Conservation (phyloP, 2,329 filamentous ascomycete genomes). For the Microsporum audouinii region DNA sequence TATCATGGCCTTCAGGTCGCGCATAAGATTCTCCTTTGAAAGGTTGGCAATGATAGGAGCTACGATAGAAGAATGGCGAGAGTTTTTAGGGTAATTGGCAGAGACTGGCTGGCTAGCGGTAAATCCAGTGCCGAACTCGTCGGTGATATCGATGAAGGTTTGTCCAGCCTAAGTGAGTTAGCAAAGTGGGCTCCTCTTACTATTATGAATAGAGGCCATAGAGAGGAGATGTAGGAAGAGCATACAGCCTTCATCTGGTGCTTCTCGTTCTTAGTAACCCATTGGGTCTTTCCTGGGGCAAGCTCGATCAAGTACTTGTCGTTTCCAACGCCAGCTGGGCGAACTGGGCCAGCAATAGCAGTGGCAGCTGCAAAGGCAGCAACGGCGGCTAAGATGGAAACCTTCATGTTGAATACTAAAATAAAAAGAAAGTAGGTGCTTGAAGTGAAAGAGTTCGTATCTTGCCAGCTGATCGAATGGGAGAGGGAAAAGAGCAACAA, state of each 20-base stretch:
- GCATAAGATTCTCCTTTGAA: slow-evolving; percentile 62
- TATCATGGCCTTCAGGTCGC: slow-evolving; percentile 61
- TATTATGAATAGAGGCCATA: not conserved
- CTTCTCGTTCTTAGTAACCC: slow-evolving; percentile 91
- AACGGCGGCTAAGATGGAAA: not conserved
- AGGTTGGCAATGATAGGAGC: slow-evolving; percentile 57
- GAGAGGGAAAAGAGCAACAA: not conserved
- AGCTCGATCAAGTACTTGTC: slow-evolving; percentile 65
- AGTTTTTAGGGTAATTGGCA: slow-evolving; percentile 56
- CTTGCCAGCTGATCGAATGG: not conserved
- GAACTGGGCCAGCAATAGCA: not conserved
- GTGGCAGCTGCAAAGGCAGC: not conserved
- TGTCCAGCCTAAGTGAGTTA: not conserved
- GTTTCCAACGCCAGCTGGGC: not conserved
- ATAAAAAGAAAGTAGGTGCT: not conserved
- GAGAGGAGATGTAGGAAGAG: not conserved
- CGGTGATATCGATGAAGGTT: slow-evolving; percentile 91
- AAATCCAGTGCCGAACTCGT: slow-evolving; percentile 48
- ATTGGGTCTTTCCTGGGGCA: slow-evolving; percentile 64
- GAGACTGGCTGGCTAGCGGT: slow-evolving; percentile 21
- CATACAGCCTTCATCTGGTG: slow-evolving; percentile 57
- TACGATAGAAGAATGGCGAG: slow-evolving; percentile 52
- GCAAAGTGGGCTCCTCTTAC: not conserved
- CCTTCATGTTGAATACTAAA: not conserved
- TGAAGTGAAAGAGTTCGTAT: not conserved